Percentiles rank a stretch among this genome's conserved stretches.
Evolutionary conservation across 305 asterid species (phyloP).

Genomic region (Solanum chacoense): DNA sequence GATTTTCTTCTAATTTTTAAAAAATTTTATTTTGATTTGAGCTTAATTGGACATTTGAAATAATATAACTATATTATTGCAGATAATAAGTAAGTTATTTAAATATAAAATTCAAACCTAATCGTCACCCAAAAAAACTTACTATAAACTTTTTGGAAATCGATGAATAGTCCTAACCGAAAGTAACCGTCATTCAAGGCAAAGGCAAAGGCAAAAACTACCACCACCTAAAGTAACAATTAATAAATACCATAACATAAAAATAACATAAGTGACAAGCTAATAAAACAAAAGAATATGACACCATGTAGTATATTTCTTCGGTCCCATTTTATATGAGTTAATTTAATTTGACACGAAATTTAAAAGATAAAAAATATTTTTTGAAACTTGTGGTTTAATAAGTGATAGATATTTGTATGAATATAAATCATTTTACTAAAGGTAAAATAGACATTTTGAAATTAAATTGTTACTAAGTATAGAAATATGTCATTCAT

Average conservation of each 20-base stretch:
- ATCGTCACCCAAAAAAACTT: not conserved
- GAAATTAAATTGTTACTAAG: too few species aligned
- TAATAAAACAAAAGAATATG: not conserved
- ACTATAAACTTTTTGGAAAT: not conserved
- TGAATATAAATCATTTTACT: too few species aligned
- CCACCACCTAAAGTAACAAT: conserved; percentile 3
- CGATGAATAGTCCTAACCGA: conserved; percentile 12
- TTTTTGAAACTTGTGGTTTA: not conserved
- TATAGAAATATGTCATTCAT: too few species aligned
- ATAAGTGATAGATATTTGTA: too few species aligned
- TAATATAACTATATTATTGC: not conserved
- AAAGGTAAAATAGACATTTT: too few species aligned
- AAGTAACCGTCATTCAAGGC: conserved; percentile 21
- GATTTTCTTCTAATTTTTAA: not conserved
- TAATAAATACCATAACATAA: not conserved
- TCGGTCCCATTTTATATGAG: not conserved
- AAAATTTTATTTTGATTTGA: not conserved
- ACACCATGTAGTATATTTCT: not conserved
- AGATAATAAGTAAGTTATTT: not conserved
- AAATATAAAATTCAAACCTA: not conserved
- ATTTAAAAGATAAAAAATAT: too few species aligned
- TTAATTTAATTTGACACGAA: too few species aligned
- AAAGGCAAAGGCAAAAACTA: not conserved
- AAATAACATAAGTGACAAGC: not conserved
- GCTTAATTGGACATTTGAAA: not conserved